Evolutionary conservation across 495 filamentous ascomycete genomes (phyloP), one percentile per base, ranked within the genome.

Genomic region (Parathielavia appendiculata): DNA sequence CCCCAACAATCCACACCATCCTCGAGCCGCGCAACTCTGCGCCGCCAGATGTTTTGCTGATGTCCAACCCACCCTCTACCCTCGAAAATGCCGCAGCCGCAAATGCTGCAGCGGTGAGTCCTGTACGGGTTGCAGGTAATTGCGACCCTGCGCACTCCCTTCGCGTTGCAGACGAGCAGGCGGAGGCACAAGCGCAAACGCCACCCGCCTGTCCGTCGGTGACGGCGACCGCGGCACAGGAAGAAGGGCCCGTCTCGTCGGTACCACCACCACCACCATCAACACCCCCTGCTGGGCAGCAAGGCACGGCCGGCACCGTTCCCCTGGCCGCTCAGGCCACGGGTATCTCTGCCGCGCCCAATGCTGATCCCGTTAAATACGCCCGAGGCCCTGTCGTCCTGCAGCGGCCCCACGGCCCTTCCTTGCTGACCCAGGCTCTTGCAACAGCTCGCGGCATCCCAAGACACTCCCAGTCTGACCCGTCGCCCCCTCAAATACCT

Each of bases 21-120:
- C 54, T 40, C 51, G 39, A 38, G 40, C 36, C 45, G 23, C 52
- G 43, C 58, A 16, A 26, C 45, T 30, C 60, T 71, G 64, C 63
- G 67, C 63, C 65, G 73, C 69, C 74, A 73, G 67, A 78, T 78
- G 77, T 73, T 69, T 68, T 66, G 66, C 76, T 72, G 76, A 79
- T 79, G 77, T 79, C 76, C 67, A 75, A 66, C 63, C 67, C 71
- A 66, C 66, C 70, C 61, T 59, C 53, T 69, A 56, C 64, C 55
- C 63, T 66, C 75, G 71, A 75, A 74, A 70, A 79, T 78, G 73
- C 72, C 77, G 74, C 77, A 75, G 64, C 65, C 75, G 73, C 76
- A 74, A 61, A 64, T 67, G 73, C 71, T 65, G 71, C 73, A 69
- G 68, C 70, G 73, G 70, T 79, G 74, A 79, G 74, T 69, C 63